Evolutionary conservation across 331 rosid species (phyloP).

Genomic region (Spiraea crenata): DNA sequence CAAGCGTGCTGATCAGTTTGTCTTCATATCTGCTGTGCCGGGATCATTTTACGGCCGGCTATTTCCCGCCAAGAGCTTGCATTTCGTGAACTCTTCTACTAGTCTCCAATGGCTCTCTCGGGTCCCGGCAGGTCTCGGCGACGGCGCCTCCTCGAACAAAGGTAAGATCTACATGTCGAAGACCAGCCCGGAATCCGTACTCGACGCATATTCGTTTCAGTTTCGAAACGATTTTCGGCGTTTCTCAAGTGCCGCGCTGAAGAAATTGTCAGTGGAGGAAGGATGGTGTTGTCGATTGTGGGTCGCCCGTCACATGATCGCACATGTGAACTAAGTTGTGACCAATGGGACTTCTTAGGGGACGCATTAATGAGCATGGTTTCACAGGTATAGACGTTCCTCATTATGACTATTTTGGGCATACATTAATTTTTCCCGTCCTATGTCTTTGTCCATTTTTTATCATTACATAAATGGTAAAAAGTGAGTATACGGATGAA

Average conservation of each 20-base stretch:
- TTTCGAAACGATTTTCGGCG: constrained; percentile 41
- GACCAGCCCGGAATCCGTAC: constrained; percentile 53
- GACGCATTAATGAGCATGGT: constrained; percentile 54
- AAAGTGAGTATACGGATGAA: too few species aligned
- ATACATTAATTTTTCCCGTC: too few species aligned
- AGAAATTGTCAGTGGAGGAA: constrained; percentile 51
- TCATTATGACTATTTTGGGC: too few species aligned
- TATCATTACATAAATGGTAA: too few species aligned
- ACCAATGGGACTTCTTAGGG: constrained; percentile 78
- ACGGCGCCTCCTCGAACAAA: constrained; percentile 36
- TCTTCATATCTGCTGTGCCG: constrained; percentile 54
- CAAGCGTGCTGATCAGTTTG: constrained; percentile 21
- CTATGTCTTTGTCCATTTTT: too few species aligned
- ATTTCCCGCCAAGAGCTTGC: constrained; percentile 47
- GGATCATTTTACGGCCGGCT: constrained; percentile 70
- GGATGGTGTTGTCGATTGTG: constrained; percentile 60
- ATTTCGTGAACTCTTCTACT: constrained; percentile 82
- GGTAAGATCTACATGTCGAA: constrained; percentile 66
- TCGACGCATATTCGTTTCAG: constrained; percentile 56
- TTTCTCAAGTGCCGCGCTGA: constrained; percentile 55
- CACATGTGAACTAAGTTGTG: constrained; percentile 36
- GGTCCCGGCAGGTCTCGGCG: constrained; percentile 48
- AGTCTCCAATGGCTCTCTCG: constrained; percentile 91
- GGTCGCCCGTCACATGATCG: constrained; percentile 60
- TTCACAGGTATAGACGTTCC: constrained; percentile 47